A percentile compares a stretch with the other conserved stretches of the same genome.
phyloP scores from a whole-genome alignment of 805 yeast species.

The Monosporozyma unispora region DNA sequence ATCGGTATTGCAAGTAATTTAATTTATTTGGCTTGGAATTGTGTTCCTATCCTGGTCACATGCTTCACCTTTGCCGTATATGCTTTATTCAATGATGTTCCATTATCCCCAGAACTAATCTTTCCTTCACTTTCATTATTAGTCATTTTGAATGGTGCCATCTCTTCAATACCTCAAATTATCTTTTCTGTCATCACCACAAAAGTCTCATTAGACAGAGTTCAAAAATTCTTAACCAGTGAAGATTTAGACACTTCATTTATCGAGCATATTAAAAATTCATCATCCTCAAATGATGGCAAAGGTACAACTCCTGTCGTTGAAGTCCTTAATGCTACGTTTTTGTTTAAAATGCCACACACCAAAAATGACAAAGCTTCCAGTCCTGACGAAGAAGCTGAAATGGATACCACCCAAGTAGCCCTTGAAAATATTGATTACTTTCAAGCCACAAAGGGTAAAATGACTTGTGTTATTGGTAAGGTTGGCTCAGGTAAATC shows the following conservation, averaged over 20 bases:
- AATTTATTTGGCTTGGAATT: conserved; percentile 49
- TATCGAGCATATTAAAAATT: conserved; percentile 20
- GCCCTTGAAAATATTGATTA: conserved; percentile 41
- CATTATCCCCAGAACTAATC: conserved; percentile 58
- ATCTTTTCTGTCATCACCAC: conserved; percentile 52
- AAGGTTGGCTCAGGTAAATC: conserved; percentile 64
- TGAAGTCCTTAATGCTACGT: conserved; percentile 40
- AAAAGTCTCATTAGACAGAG: conserved; percentile 47
- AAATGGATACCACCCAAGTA: conserved; percentile 36
- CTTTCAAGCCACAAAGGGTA: conserved; percentile 44
- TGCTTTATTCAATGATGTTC: conserved; percentile 37
- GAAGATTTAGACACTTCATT: conserved; percentile 37
- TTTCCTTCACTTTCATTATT: conserved; percentile 61
- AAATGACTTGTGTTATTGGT: conserved; percentile 53
- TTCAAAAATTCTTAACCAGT: conserved; percentile 39
- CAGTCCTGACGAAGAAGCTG: conserved; percentile 36
- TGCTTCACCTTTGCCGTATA: conserved; percentile 51
- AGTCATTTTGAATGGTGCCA: conserved; percentile 49
- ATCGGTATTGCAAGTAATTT: conserved; percentile 42
- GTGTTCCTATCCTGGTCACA: conserved; percentile 57
- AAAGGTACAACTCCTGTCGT: conserved; percentile 27
- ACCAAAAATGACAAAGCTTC: conserved; percentile 8
- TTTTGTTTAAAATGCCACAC: conserved; percentile 39
- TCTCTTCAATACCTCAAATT: conserved; percentile 48
- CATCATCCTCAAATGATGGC: conserved; percentile 5